Percentiles rank a stretch among this genome's conserved stretches.
These are phyloP conservation scores for Lobosporangium transversale DNA, from an alignment of 192 early-diverging fungal species.

Conservation along the genomic window DNA sequence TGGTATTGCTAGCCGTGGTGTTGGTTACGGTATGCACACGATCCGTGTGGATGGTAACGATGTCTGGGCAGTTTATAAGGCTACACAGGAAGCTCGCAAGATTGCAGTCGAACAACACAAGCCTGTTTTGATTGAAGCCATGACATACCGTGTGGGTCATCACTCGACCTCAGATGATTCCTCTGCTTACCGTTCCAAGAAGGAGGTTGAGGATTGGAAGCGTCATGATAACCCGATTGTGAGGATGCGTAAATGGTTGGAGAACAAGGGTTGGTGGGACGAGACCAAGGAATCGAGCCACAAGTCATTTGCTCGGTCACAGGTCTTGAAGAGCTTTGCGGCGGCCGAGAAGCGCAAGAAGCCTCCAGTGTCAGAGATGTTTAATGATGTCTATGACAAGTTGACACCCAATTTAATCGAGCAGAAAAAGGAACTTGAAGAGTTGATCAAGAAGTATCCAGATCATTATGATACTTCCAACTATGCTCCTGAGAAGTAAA, in stretches of 20 bases:
- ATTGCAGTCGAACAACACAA: slow-evolving; percentile 83
- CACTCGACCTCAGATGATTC: slow-evolving; percentile 99
- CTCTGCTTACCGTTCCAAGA: slow-evolving; percentile 91
- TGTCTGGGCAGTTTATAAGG: slow-evolving; percentile 97
- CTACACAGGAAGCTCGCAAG: slow-evolving; percentile 83
- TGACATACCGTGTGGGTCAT: slow-evolving; percentile 98
- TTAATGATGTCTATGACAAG: slow-evolving; percentile 94
- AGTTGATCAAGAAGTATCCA: slow-evolving; percentile 85
- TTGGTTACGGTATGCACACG: slow-evolving; percentile 97
- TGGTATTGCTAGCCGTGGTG: slow-evolving; percentile 93
- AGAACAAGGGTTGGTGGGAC: slow-evolving; percentile 85
- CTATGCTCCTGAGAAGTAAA: too few relatives aligned
- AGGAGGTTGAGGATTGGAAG: slow-evolving; percentile 91
- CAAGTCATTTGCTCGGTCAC: slow-evolving; percentile 69
- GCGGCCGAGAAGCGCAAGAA: slow-evolving; percentile 90
- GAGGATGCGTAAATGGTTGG: slow-evolving; percentile 91
- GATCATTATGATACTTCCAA: slow-evolving; percentile 73
- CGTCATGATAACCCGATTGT: slow-evolving; percentile 88
- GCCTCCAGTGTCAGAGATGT: slow-evolving; percentile 84
- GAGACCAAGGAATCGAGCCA: slow-evolving; percentile 74
- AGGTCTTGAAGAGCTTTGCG: slow-evolving; percentile 84
- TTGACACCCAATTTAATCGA: slow-evolving; percentile 78
- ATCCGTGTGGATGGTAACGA: slow-evolving; percentile 99
- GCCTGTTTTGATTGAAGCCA: slow-evolving; percentile 95
- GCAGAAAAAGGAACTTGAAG: slow-evolving; percentile 83